Base-by-base conservation (phyloP, 805 yeast genomes). In the Candida patagonica region DNA sequence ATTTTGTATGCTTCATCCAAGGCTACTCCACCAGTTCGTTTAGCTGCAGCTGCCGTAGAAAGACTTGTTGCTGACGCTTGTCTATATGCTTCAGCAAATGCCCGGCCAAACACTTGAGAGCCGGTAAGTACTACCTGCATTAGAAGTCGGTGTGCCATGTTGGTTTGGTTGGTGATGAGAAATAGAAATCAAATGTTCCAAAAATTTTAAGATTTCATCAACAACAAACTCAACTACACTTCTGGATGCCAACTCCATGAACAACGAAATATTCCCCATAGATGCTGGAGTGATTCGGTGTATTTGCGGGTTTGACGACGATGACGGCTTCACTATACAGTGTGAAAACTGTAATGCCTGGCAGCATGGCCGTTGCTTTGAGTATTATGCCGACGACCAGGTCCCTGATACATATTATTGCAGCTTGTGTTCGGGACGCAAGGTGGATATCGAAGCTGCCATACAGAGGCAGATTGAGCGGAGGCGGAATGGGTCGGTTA, bases 331-430 rank as follows among this genome's bases (percentile, higher is more conserved):
- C 59, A 88, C 96, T 1, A 82, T 88, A 43, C 96, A 89, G 59
- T 88, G 97, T 63, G 96, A 87, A 57, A 70, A 75, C 25, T 88
- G 97, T 59, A 79, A 74, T 59, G 74, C 95, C 46, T 88, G 96
- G 96, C 96, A 88, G 57, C 97, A 88, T 62, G 87, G 92, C 21
- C 68, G 74, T n/a, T 88, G 97, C 60, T 84, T 86, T 74, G 81
- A 80, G 6, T 84, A 83, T 42, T 67, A 67, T 33, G 73, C 78
- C 33, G 75, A 73, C 42, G 80, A 74, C 29, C 78, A 81, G 37
- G 94, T 78, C 0, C 95, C 95, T 0, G 95, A 86, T 41, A 76
- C 75, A 39, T 88, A 82, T 55, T 65, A 74, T 22, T 88, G 97
- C 55, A 83, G 82, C 54, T 68, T 68, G 35, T 88, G 97, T 62